These are phyloP conservation scores for Tetrahymena elliotti DNA, from an alignment of 73 alveolate species.

Conservation along the genomic window DNA sequence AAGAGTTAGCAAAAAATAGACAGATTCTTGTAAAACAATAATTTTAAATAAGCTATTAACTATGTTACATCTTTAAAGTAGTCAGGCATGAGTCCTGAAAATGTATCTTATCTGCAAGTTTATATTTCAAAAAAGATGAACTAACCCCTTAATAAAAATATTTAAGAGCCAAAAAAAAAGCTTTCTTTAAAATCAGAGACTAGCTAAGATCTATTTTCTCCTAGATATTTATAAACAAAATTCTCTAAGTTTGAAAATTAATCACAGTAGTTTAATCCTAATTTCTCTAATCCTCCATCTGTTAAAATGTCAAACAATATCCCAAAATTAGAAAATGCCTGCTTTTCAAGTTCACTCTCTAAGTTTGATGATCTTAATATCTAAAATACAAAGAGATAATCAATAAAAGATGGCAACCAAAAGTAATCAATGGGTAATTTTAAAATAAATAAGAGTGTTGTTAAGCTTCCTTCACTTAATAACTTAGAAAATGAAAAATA, in stretches of 20 bases:
- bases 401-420: not conserved
- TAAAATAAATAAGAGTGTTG: not conserved
- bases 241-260: not conserved
- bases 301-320: not conserved
- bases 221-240: not conserved
- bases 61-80: not conserved
- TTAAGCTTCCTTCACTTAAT: not conserved
- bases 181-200: not conserved
- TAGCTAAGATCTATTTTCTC: not conserved
- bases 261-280: not conserved
- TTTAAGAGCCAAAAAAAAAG: not conserved
- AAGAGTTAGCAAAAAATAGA: not conserved
- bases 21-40: not conserved
- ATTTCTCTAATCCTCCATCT: not conserved
- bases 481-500: not conserved
- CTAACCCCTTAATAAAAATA: not conserved
- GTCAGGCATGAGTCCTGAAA: not conserved
- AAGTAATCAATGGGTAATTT: not conserved
- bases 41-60: not conserved
- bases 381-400: not conserved
- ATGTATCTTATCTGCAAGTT: not conserved
- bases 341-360: not conserved
- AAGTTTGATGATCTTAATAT: not conserved
- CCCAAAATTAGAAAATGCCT: not conserved
- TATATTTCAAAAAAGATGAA: not conserved